Base-by-base conservation (phyloP, 2,329 filamentous ascomycete species). In the Cyclaneusma minus region DNA sequence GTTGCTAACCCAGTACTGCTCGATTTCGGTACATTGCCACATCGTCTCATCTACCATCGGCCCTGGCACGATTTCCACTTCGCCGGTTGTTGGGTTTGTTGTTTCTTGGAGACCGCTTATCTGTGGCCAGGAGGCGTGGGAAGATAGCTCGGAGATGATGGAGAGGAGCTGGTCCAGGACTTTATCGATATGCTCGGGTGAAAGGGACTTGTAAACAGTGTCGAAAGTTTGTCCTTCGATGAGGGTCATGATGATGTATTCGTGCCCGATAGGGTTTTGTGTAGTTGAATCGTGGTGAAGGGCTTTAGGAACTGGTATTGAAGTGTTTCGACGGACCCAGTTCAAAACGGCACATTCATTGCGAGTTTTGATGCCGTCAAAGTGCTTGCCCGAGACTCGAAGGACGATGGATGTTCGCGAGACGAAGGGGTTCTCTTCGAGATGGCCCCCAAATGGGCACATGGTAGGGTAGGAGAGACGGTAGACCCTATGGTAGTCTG, bases 291-390 rank as follows among this genome's bases (percentile, higher is more conserved):
- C 40, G 28, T 38, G 46, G 6, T 31, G 27, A 8, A 55, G 31
- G 2, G 52, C 30, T 3, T 28, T 35, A 2, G 51, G 49, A 4
- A 52, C 34, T 5, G 51, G 50, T n/a, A 55, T 44, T 1, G 24
- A 29, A 3, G 49, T 52, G 24, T 49, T 38, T n/a, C 34, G 20
- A 6, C 20, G 13, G 5, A 55, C 24, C 50, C 49, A 55, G 5
- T 25, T 30, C 42, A 54, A 49, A 16, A 47, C 34, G 11, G 33
- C 50, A 3, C 49, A 44, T 33, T 56, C 50, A 28, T 55, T 54
- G 7, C 27, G 19, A 7, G 50, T 53, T 28, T 55, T 54, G 33
- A 47, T 45, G 10, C 28, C n/a, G 4, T 49, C 50, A 5, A 53
- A 17, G 16, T 54, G 50, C 13, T 29, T 27, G 13, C 51, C 50